A percentile compares a stretch with the other conserved stretches of the same genome.
phyloP scores from a whole-genome alignment of 106 monocot genomes.

The Dactylorhiza incarnata region DNA sequence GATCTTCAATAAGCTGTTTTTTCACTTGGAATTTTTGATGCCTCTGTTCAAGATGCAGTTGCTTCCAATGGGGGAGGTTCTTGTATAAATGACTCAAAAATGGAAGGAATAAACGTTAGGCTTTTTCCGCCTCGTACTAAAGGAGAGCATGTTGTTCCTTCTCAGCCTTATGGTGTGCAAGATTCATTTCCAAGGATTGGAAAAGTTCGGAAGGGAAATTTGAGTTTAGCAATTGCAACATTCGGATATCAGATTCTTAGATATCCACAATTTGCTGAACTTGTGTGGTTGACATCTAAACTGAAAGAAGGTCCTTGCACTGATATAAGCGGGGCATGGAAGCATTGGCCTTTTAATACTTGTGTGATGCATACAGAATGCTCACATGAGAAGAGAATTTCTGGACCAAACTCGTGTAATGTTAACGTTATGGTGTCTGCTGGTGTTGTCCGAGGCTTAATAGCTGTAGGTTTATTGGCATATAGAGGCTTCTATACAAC shows the following conservation, averaged over 20 bases:
- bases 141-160: background rate
- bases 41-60: no score
- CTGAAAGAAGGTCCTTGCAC: slow-evolving; percentile 72
- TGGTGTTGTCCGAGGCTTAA: no score
- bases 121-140: background rate
- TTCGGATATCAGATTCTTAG: slow-evolving; percentile 84
- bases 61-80: no score
- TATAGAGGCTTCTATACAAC: slow-evolving; percentile 67
- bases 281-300: slow-evolving; percentile 87
- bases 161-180: slow-evolving; percentile 10
- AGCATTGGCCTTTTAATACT: no score
- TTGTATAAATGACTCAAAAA: slow-evolving; percentile 7
- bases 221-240: slow-evolving; percentile 41
- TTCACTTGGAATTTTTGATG: no score
- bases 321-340: slow-evolving; percentile 69
- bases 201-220: no score
- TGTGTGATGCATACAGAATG: no score
- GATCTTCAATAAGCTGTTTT: no score
- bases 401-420: no score
- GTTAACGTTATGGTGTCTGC: no score
- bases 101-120: slow-evolving; percentile 8
- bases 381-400: no score
- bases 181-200: slow-evolving; percentile 22
- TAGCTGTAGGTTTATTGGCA: slow-evolving; percentile 83
- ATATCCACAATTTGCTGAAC: slow-evolving; percentile 82